Percentiles rank a stretch among this genome's conserved stretches.
Conservation (phyloP, 1,284 basidiomycete species). For the Microbotryomycetes sp. region DNA sequence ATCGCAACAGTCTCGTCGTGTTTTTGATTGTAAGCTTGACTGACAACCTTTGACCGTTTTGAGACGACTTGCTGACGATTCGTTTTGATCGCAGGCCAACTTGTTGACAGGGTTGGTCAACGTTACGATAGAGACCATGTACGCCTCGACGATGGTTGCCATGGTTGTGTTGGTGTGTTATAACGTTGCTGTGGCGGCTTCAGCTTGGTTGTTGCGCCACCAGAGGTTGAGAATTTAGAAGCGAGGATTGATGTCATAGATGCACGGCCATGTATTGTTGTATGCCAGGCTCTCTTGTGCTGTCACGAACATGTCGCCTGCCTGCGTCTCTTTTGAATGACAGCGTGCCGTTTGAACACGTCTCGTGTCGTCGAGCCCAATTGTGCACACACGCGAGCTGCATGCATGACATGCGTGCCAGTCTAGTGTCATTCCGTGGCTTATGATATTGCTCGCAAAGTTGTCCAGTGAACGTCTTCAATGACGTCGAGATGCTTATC, state of each 20-base stretch:
- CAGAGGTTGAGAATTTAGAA: slow-evolving; percentile 21
- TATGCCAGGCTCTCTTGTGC: too few species aligned
- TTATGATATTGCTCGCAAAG: too few species aligned
- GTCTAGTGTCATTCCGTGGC: too few species aligned
- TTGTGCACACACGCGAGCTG: too few species aligned
- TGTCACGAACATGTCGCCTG: too few species aligned
- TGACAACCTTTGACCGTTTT: neutral
- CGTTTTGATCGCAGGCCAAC: slow-evolving; percentile 59
- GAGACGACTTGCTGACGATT: neutral
- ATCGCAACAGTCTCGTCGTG: slow-evolving; percentile 67
- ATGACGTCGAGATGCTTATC: too few species aligned
- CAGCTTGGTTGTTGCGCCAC: slow-evolving; percentile 55
- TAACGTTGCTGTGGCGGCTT: slow-evolving; percentile 52
- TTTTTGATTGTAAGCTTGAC: slow-evolving; percentile 67
- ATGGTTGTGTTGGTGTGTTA: slow-evolving; percentile 64
- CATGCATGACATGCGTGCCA: too few species aligned
- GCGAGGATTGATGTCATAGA: neutral
- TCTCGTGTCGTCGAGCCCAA: too few species aligned
- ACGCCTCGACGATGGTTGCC: slow-evolving; percentile 54
- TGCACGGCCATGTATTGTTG: neutral
- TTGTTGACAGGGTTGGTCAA: slow-evolving; percentile 80
- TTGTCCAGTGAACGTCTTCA: too few species aligned
- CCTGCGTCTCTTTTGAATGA: too few species aligned
- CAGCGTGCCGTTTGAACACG: too few species aligned
- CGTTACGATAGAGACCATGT: slow-evolving; percentile 74